Base-by-base conservation (phyloP, 169 alveolate genomes). In the Cardiosporidium cionae region DNA sequence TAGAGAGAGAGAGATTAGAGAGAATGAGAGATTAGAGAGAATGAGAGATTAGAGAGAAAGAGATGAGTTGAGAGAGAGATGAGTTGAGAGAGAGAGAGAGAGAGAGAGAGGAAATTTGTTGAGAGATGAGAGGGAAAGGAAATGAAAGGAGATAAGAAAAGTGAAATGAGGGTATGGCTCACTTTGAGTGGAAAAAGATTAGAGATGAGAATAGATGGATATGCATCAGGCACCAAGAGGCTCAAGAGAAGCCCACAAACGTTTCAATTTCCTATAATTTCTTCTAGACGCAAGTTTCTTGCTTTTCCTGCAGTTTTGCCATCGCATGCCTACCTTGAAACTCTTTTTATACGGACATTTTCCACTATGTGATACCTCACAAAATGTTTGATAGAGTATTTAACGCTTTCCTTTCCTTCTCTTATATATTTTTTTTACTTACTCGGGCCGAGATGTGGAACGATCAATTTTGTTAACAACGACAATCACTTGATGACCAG, bases 381-480 rank as follows among this genome's bases (percentile, higher is more conserved):
- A 44, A n/a, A n/a, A n/a, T 44, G 16, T 9, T 16, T n/a, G 58
- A 16, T 44, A 9, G 16, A n/a, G 16, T 16, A 44, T n/a, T n/a
- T n/a, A n/a, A n/a, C 58, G 16, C 25, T n/a, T n/a, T 9, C 9
- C 25, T n/a, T 44, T 9, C 58, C 16, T 9, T n/a, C 25, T n/a
- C 25, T n/a, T 34, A 62, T 7, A 27, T 5, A n/a, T n/a, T 54
- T 4, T n/a, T 3, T 28, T 0, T 25, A 7, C 70, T 34, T 16
- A 58, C 79, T 62, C 79, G 5, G 79, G 79, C 2, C 90, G 77
- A n/a, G 89, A 83, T 4, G 92, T 63, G 1, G 87, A 86, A 54
- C 96, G 76, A 72, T 91, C 96, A 4, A 86, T 90, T 69, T 91
- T 91, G 72, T 91, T 91, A 31, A 91, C 79, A 29, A 89, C 90